Conservation (phyloP, 306 rosid genomes). For the Pachyrhizus erosus region DNA sequence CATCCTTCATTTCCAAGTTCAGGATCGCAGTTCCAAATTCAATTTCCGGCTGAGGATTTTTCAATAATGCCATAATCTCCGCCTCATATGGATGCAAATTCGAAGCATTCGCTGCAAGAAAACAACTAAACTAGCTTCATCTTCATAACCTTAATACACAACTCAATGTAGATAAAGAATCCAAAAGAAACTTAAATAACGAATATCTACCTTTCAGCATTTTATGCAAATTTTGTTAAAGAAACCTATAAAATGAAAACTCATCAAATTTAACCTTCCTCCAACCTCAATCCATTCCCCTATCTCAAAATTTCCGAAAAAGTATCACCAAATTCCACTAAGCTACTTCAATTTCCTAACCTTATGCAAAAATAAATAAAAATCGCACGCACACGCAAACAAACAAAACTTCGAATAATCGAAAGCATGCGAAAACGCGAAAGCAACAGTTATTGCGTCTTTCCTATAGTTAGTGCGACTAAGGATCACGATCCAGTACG, state of each 20-base stretch:
- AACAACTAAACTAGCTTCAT: slow-evolving; percentile 22
- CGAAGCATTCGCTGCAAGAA: slow-evolving; percentile 54
- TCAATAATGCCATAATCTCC: slow-evolving; percentile 60
- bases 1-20: slow-evolving; percentile 57
- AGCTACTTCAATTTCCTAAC: slow-evolving; percentile 8
- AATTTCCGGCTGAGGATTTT: slow-evolving; percentile 53
- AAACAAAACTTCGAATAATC: not conserved
- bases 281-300: not conserved
- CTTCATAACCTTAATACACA: slow-evolving; percentile 25
- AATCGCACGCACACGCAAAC: not conserved
- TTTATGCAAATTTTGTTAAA: not conserved
- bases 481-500: slow-evolving; percentile 14
- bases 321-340: slow-evolving; percentile 1
- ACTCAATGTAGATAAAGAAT: not conserved
- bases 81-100: slow-evolving; percentile 74
- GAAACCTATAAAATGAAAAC: slow-evolving; percentile 9
- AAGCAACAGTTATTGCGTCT: slow-evolving; percentile 13
- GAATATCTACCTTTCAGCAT: not conserved
- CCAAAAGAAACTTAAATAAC: slow-evolving; percentile 12
- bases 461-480: not conserved
- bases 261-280: not conserved
- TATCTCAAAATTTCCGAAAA: not conserved
- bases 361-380: slow-evolving; percentile 5
- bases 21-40: slow-evolving; percentile 46
- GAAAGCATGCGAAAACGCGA: not conserved